These are phyloP conservation scores for Penicillium soppii DNA, from an alignment of 495 filamentous ascomycete species.

Conservation along the genomic window DNA sequence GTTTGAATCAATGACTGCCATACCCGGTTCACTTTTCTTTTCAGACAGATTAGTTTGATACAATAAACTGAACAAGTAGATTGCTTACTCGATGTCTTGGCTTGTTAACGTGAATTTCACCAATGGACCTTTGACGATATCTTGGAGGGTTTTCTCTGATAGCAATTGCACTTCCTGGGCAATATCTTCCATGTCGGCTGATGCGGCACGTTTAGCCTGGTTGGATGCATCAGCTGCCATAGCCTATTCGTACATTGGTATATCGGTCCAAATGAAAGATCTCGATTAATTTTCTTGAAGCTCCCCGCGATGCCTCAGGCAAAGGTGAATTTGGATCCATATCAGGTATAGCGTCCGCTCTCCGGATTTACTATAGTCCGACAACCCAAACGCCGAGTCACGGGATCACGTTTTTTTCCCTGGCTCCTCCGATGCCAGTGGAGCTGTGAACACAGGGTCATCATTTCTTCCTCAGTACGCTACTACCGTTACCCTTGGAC, in stretches of 20 bases:
- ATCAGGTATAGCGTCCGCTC: slow-evolving; percentile 20
- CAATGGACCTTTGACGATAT: slow-evolving; percentile 41
- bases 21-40: slow-evolving; percentile 38
- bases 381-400: slow-evolving; percentile 18
- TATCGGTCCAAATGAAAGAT: slow-evolving; percentile 9
- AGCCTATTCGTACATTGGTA: slow-evolving; percentile 18
- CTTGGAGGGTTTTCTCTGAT: slow-evolving; percentile 34
- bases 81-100: slow-evolving; percentile 33
- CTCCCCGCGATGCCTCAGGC: slow-evolving; percentile 30
- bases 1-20: slow-evolving; percentile 41
- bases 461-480: slow-evolving; percentile 14
- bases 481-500: slow-evolving; percentile 22
- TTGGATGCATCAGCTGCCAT: slow-evolving; percentile 26
- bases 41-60: neutral
- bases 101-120: slow-evolving; percentile 36
- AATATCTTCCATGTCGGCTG: slow-evolving; percentile 37
- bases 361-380: slow-evolving; percentile 28
- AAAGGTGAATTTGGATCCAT: slow-evolving; percentile 24
- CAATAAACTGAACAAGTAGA: neutral
- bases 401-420: slow-evolving; percentile 50
- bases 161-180: slow-evolving; percentile 38
- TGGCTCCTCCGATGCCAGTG: slow-evolving; percentile 30
- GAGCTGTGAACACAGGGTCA: slow-evolving; percentile 25
- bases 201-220: slow-evolving; percentile 8
- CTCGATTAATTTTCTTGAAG: slow-evolving; percentile 14